Base-by-base conservation (phyloP, 805 yeast genomes). In the Brettanomyces nanus region DNA sequence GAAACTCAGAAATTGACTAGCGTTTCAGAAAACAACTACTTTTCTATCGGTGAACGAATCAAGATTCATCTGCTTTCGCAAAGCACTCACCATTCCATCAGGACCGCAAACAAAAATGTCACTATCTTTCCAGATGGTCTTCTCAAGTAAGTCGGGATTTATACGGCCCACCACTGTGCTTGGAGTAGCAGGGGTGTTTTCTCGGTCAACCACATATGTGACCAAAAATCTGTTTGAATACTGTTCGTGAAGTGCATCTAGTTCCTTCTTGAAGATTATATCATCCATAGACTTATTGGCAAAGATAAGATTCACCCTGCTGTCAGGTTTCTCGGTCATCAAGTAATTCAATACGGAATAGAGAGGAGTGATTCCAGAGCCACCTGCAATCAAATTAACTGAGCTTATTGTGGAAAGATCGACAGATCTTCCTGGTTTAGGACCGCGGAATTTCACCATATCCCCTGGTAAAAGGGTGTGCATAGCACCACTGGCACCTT, bases 161-260 rank as follows among this genome's bases (percentile, higher is more conserved):
- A 31, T 31, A 9, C 23, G 33, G 9, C 33, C 33, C 7, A 18
- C 21, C 6, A 18, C 28, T 13, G 28, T 22, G 21, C 21, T 14
- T 10, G 26, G n/a, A 11, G 11, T 28, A 9, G 10, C 19, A 20
- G 6, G 15, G 6, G 18, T 28, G 22, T 9, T 14, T n/a, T n/a
- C n/a, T 14, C 18, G 13, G 26, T 31, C 37, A 14, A 40, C 22
- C 23, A 40, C 25, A 33, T 33, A 27, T 13, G 35, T 28, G n/a
- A 32, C 9, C 25, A 22, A 29, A 28, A 40, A 28, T 23, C 43
- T 25, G 26, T 33, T 31, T 3, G 40, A 37, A 31, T 33, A 27
- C 15, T 33, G 20, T 13, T 5, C 18, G 7, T 63, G 63, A 3
- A 66, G 22, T 25, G 56, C 62, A 15, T 58, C 61, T 2, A 65